Percentiles rank a stretch among this genome's conserved stretches.
These are phyloP conservation scores for Pichia pseudocactophila DNA, from an alignment of 805 yeast genomes.

Conservation along the genomic window DNA sequence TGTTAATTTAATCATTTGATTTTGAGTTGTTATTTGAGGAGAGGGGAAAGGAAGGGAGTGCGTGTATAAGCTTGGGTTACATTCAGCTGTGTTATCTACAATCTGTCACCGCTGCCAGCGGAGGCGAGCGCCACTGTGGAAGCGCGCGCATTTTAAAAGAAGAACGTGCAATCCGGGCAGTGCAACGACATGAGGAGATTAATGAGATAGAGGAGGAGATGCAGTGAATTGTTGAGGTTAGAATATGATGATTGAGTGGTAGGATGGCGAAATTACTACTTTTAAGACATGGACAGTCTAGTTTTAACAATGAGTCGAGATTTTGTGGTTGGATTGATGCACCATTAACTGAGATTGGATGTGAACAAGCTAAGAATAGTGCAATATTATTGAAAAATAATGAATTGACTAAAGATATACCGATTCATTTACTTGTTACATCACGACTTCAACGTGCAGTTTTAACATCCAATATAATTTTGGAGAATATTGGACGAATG, in stretches of 20 bases:
- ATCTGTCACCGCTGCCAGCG: too few relatives aligned
- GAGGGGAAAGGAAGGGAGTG: too few relatives aligned
- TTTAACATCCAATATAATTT: slow-evolving; percentile 62
- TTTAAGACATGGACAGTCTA: slow-evolving; percentile 78
- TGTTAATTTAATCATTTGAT: background rate
- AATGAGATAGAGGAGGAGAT: too few relatives aligned
- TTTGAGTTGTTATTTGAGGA: too few relatives aligned
- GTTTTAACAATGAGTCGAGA: slow-evolving; percentile 64
- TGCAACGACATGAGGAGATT: too few relatives aligned
- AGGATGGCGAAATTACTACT: slow-evolving; percentile 35
- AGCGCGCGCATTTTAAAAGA: too few relatives aligned
- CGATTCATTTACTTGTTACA: slow-evolving; percentile 32
- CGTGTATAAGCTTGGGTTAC: too few relatives aligned
- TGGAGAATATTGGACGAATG: slow-evolving; percentile 43
- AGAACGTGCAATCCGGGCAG: too few relatives aligned
- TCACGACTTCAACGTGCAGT: slow-evolving; percentile 67
- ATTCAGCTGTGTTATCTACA: too few relatives aligned
- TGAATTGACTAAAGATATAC: slow-evolving; percentile 36
- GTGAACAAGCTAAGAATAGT: slow-evolving; percentile 56
- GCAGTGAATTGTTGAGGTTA: too few relatives aligned
- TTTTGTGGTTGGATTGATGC: slow-evolving; percentile 88
- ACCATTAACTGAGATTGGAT: slow-evolving; percentile 56
- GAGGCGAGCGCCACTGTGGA: too few relatives aligned
- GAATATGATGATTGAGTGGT: too few relatives aligned
- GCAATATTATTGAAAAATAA: slow-evolving; percentile 46